phyloP scores from a whole-genome alignment of 2,329 filamentous ascomycete genomes.

The Leptographium flavum region DNA sequence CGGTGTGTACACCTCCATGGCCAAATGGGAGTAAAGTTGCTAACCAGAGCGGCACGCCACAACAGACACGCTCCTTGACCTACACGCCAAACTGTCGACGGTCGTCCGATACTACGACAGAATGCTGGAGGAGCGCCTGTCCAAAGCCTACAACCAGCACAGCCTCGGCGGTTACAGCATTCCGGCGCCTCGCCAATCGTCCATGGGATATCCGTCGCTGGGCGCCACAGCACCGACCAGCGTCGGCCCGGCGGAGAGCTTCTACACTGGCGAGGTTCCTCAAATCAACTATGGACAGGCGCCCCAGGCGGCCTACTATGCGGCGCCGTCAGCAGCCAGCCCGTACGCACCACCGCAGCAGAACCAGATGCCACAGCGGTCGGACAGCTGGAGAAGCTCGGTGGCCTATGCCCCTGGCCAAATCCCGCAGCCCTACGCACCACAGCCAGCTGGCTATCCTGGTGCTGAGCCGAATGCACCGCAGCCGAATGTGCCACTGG shows the following conservation, averaged over 20 bases:
- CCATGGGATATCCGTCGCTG: conserved; percentile 59
- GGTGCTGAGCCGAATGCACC: background rate
- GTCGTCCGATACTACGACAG: conserved; percentile 96
- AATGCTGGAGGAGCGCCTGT: conserved; percentile 92
- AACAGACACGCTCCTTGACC: conserved; percentile 75
- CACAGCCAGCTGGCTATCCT: conserved; percentile 13
- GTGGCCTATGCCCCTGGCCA: conserved; percentile 20
- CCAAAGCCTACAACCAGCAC: conserved; percentile 81
- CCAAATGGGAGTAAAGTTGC: background rate
- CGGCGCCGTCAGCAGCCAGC: conserved; percentile 19
- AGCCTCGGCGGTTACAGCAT: conserved; percentile 48
- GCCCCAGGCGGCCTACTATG: conserved; percentile 27
- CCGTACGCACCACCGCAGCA: conserved; percentile 29
- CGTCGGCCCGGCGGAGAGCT: conserved; percentile 55
- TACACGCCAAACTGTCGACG: conserved; percentile 89
- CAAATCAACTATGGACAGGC: conserved; percentile 30
- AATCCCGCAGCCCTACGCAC: conserved; percentile 17
- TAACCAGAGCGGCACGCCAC: background rate
- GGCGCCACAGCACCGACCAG: conserved; percentile 29
- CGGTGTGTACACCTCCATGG: conserved; percentile 30
- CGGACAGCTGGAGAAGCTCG: conserved; percentile 35
- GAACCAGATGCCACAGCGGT: conserved; percentile 23
- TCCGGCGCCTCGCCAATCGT: conserved; percentile 32
- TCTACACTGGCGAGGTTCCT: conserved; percentile 55
- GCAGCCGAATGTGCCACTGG: conserved; percentile 13